Percentiles rank a stretch among this genome's conserved stretches.
Evolutionary conservation across 73 alveolate genomes (phyloP).

Genomic region (Stentor roeselii): DNA sequence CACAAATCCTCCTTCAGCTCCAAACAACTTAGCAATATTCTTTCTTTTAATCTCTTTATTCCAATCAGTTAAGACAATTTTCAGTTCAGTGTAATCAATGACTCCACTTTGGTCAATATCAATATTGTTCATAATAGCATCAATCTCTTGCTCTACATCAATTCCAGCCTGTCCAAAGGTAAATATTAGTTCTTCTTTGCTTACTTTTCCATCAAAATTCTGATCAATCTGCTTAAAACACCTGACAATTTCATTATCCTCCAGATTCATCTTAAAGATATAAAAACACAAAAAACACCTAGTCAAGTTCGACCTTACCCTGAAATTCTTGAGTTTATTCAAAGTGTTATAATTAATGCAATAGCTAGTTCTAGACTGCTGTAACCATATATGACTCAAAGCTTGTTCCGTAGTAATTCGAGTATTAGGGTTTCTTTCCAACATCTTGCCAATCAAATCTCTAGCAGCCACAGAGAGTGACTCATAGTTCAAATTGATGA

Average conservation of each 20-base stretch:
- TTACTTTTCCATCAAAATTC: conserved; percentile 1
- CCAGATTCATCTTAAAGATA: not conserved
- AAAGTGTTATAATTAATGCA: not conserved
- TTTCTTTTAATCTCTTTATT: not conserved
- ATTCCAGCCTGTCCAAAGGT: not conserved
- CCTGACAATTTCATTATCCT: not conserved
- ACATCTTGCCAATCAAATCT: not conserved
- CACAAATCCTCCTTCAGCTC: not conserved
- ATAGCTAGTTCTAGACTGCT: not conserved
- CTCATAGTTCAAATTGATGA: not conserved
- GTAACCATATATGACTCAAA: not conserved
- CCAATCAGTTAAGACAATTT: conserved; percentile 7
- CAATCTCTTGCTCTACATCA: not conserved
- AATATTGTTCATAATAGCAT: not conserved
- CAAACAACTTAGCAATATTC: not conserved
- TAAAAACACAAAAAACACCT: not conserved
- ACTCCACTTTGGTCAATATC: conserved; percentile 6
- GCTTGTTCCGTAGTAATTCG: not conserved
- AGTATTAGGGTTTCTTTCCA: not conserved
- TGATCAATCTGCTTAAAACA: not conserved
- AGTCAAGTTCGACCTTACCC: not conserved
- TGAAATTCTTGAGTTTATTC: not conserved
- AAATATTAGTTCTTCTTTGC: not conserved
- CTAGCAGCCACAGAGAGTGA: not conserved
- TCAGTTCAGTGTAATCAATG: not conserved